Evolutionary conservation across 192 early-diverging fungal species (phyloP), one percentile per base, ranked within the genome.

Genomic region (Endogone sp.): DNA sequence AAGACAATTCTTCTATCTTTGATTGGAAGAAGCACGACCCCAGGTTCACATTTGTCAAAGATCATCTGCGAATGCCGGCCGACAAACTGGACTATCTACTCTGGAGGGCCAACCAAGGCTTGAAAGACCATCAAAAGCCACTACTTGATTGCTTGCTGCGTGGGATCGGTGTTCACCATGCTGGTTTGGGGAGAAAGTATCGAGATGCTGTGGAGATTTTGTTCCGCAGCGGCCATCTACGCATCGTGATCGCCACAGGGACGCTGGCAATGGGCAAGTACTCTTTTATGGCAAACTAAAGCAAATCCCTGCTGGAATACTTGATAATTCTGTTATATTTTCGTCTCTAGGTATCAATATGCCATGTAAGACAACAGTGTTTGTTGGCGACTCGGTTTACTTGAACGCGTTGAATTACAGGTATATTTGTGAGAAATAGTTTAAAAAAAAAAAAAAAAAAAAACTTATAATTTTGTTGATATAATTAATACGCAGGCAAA

Each of bases 151-250:
- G 79, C 3, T 60, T 82, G n/a, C 55, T 65, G 26, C 76, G 81
- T 23, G 81, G 81, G 56, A 74, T 81, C 8, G 81, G 76, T 1
- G 79, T 82, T 11, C 81, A 82, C 66, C 81, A 82, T 24, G 72
- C 67, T 16, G 79, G 81, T 26, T 64, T 70, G 29, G 66, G 69
- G 49, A 58, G 56, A 23, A 71, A 63, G 25, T 82, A 82, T 54
- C 30, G 49, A 11, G 63, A 74, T 49, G 30, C 63, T 2, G 81
- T 83, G 25, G 81, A 82, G 63, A 58, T 71, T 20, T 62, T 68
- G n/a, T 79, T 82, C 65, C 76, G 81, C 3, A 25, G 58, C 4
- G 57, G 72, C 31, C 72, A 65, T 54, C 65, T 82, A 54, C 31
- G 68, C 25, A 66, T 82, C 1, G 72, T 82, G 16, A 66, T 82